These are phyloP conservation scores for Rutstroemia sp. DNA, from an alignment of 2,329 filamentous ascomycete genomes.

Conservation along the genomic window DNA sequence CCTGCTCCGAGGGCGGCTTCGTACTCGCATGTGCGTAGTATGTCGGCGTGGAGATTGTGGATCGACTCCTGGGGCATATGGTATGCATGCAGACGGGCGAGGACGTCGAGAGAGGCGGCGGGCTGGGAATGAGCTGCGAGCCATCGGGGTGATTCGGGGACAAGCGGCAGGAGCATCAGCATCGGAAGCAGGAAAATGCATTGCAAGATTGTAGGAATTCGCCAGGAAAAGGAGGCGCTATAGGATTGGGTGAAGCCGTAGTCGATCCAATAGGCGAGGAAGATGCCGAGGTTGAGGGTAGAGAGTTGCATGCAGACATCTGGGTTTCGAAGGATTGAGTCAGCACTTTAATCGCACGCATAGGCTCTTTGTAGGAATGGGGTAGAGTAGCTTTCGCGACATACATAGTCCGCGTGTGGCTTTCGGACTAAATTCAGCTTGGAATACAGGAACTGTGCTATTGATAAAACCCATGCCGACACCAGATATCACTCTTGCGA, in stretches of 20 bases:
- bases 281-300: constrained; percentile 47
- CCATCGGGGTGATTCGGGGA: constrained; percentile 45
- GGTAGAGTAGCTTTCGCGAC: too few species aligned
- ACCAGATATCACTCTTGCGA: constrained; percentile 37
- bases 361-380: not conserved
- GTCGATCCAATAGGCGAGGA: constrained; percentile 54
- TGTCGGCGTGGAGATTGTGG: constrained; percentile 25
- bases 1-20: constrained; percentile 31
- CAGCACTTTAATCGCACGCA: not conserved
- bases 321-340: constrained; percentile 10
- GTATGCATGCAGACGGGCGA: constrained; percentile 43
- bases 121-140: constrained; percentile 35
- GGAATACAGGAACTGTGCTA: constrained; percentile 47
- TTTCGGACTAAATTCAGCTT: constrained; percentile 37
- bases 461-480: constrained; percentile 40
- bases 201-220: constrained; percentile 51
- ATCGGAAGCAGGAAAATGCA: constrained; percentile 30
- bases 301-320: constrained; percentile 40
- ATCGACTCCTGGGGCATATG: constrained; percentile 20
- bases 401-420: constrained; percentile 31
- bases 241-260: constrained; percentile 48
- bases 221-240: constrained; percentile 41
- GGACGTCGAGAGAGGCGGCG: constrained; percentile 35
- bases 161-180: constrained; percentile 40
- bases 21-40: constrained; percentile 27